These are phyloP conservation scores for Myriosclerotinia curreyana DNA, from an alignment of 2,329 filamentous ascomycete genomes.

Conservation along the genomic window DNA sequence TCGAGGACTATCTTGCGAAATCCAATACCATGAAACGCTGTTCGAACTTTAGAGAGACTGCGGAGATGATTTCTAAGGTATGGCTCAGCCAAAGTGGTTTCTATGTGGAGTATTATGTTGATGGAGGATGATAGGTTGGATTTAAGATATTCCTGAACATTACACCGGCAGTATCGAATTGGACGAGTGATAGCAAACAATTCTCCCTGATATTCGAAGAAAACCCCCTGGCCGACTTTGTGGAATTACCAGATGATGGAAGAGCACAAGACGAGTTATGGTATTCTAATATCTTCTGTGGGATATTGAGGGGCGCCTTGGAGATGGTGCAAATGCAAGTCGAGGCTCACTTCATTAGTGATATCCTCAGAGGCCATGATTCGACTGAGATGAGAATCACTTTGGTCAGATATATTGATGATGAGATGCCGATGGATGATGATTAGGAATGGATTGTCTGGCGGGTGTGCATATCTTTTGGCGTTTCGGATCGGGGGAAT, in stretches of 20 bases:
- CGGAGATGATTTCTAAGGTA: conserved; percentile 94
- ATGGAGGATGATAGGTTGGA: conserved; percentile 62
- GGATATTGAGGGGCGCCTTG: conserved; percentile 82
- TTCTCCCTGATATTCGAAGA: conserved; percentile 97
- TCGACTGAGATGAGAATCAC: conserved; percentile 96
- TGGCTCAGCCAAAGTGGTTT: background rate
- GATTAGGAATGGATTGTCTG: conserved; percentile 53
- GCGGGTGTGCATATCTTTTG: background rate
- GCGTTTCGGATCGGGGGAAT: conserved; percentile 17
- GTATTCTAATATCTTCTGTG: conserved; percentile 97
- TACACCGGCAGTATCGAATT: conserved; percentile 88
- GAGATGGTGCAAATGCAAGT: conserved; percentile 99
- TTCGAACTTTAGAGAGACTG: conserved; percentile 89
- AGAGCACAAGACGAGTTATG: conserved; percentile 94
- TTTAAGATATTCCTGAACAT: conserved; percentile 99
- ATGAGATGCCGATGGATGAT: conserved; percentile 94
- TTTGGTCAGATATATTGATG: conserved; percentile 90
- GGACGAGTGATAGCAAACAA: conserved; percentile 93
- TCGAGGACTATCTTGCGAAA: conserved; percentile 97
- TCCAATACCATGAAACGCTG: conserved; percentile 86
- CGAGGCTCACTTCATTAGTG: conserved; percentile 93
- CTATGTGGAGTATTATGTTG: background rate
- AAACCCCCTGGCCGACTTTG: conserved; percentile 94
- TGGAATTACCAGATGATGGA: conserved; percentile 94
- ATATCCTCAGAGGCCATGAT: conserved; percentile 88